Evolutionary conservation across 1,139 yeast genomes (phyloP), one percentile per base, ranked within the genome.

Genomic region (Hyphopichia khmerensis): DNA sequence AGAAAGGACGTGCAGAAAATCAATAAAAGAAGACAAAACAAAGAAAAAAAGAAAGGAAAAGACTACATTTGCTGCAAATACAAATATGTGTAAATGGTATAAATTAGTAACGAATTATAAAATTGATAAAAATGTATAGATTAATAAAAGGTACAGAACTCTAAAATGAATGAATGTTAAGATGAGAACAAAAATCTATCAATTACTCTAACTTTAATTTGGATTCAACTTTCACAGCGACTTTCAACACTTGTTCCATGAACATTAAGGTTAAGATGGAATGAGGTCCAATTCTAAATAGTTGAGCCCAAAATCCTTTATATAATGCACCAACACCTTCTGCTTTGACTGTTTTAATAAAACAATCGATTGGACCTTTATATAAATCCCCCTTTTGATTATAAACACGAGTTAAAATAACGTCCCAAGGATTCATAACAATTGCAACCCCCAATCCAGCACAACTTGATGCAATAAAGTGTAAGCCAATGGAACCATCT

Each of bases 371-470:
- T 2, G 96, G 96, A 4, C 95, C 96, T 46, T 70, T 77, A 67
- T 93, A 93, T 45, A 87, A 77, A 56, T 87, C 79, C 33, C 96
- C 96, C 65, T 84, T 88, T 63, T 93, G 98, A 65, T 93, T 93
- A 67, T 91, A 93, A 64, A 95, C 85, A 68, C 99, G 79, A 2
- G 99, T 93, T 67, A 93, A 73, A 42, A 93, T 79, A 42, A 93
- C 98, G 63, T 93, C 99, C 82, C 96, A 89, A 15, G 98, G 98
- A 62, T 90, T 91, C 97, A 95, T 91, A 33, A 88, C 96, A 30
- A 91, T 74, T 42, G 95, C 93, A 26, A 93, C 98, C 50, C 96
- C 97, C 40, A 90, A 65, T 36, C 99, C 99, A 7, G 96, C 85
- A 50, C 78, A 70, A 1, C 95, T 80, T 31, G 95, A 83, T 1